Evolutionary conservation across 371 early-diverging fungal genomes (phyloP), one percentile per base, ranked within the genome.

Genomic region (Mucor racemosus): DNA sequence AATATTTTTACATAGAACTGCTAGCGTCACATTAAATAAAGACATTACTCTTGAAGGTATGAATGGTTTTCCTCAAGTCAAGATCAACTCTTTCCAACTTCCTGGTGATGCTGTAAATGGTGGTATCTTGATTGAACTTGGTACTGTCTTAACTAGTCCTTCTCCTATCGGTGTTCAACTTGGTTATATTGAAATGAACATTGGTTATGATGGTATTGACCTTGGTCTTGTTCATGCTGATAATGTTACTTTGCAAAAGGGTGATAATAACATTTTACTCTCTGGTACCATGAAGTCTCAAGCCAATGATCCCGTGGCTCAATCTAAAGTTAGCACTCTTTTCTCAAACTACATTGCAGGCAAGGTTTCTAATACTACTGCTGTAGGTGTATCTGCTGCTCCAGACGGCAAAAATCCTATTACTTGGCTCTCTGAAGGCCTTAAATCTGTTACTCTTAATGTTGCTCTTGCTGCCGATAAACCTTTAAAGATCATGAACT

Each of bases 81-180:
- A 62, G 44, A 84, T 89, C 69, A 77, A 78, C 58, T 77, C 78
- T 40, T 87, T 89, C 69, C 72, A 86, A 40, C 64, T 87, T 53
- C 89, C 89, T 53, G 74, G 75, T n/a, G 86, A 87, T 76, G 83
- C 76, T 69, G 76, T 84, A n/a, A 66, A 73, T 35, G 86, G 84
- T 10, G 89, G 89, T 72, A 86, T 89, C 65, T 66, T 77, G 58
- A 68, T 89, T 66, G 75, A 76, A 39, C 79, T 89, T 9, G 85
- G 83, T 48, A 86, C 86, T 38, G 76, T 79, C 44, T 60, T 89
- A 58, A 74, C 76, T 59, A 84, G 84, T 68, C 86, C 86, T 65
- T 87, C 87, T 36, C 88, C 89, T 55, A 78, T 89, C 55, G 86
- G 86, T 33, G 80, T 88, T 5, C 74, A 81, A 54, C 78, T 89